phyloP scores from a whole-genome alignment of 1,284 basidiomycete species.

The Amylostereum chailletii region DNA sequence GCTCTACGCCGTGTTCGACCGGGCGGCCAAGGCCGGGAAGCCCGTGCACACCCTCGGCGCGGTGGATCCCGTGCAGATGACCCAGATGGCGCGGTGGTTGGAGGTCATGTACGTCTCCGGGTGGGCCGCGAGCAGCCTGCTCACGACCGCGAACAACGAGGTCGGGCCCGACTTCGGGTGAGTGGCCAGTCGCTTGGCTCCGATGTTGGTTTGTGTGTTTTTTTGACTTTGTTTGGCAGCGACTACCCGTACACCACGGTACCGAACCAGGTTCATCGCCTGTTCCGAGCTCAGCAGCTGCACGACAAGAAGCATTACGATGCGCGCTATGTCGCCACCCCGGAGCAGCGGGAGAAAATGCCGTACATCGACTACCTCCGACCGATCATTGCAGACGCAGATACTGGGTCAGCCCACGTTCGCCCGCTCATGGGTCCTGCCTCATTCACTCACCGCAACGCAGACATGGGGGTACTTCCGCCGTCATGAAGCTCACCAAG shows the following conservation, averaged over 20 bases:
- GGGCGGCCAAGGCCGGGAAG: constrained; percentile 53
- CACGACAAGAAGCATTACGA: constrained; percentile 86
- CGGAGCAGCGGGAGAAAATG: constrained; percentile 59
- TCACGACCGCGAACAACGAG: constrained; percentile 90
- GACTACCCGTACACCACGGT: constrained; percentile 95
- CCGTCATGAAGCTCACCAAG: constrained; percentile 95
- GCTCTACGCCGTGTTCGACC: constrained; percentile 59
- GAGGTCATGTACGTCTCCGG: constrained; percentile 96
- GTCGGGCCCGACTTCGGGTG: constrained; percentile 97
- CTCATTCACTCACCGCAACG: too few species aligned
- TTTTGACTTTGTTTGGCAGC: constrained; percentile 24
- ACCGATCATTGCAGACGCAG: constrained; percentile 91
- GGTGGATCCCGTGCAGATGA: constrained; percentile 90
- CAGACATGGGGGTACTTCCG: constrained; percentile 86
- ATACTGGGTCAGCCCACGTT: constrained; percentile 68
- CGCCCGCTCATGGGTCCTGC: neutral
- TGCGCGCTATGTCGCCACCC: constrained; percentile 63
- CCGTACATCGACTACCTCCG: constrained; percentile 83
- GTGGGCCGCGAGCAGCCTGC: constrained; percentile 83
- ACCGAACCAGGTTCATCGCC: constrained; percentile 83
- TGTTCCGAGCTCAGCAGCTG: constrained; percentile 80
- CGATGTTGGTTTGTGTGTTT: neutral
- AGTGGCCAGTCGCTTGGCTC: constrained; percentile 16
- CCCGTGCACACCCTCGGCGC: constrained; percentile 86
- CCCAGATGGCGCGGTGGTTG: constrained; percentile 94